Conservation (phyloP, 192 early-diverging fungal genomes). For the Linnemannia zychae region DNA sequence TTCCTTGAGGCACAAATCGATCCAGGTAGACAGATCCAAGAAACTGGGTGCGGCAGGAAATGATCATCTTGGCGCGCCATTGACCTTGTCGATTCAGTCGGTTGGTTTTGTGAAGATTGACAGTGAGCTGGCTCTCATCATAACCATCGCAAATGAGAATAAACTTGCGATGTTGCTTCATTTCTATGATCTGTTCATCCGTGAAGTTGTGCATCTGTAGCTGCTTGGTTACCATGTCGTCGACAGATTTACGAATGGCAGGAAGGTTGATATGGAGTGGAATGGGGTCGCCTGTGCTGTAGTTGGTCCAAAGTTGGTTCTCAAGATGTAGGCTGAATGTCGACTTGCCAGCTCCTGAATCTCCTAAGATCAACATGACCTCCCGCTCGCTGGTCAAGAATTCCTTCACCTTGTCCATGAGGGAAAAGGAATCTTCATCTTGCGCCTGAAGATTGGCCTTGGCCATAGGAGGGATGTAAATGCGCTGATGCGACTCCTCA, state of each 20-base stretch:
- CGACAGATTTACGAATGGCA: background rate
- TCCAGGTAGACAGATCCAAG: background rate
- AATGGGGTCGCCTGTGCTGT: background rate
- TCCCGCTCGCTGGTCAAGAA: background rate
- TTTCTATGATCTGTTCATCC: background rate
- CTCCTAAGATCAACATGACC: slow-evolving; percentile 13
- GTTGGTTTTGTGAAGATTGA: background rate
- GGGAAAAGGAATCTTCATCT: background rate
- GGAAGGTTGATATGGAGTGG: background rate
- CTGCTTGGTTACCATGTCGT: background rate
- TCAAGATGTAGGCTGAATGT: background rate
- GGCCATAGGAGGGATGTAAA: background rate
- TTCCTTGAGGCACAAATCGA: background rate
- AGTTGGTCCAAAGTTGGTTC: background rate
- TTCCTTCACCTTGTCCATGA: background rate
- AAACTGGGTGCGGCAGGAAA: slow-evolving; percentile 4
- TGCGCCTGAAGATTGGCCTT: background rate
- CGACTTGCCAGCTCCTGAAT: slow-evolving; percentile 4
- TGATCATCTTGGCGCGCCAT: slow-evolving; percentile 7
- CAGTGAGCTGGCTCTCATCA: background rate
- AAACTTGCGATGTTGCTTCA: background rate
- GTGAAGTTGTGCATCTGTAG: background rate
- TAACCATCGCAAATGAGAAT: slow-evolving; percentile 12
- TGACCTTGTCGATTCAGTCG: background rate
- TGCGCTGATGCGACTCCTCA: background rate